These are phyloP conservation scores for Phalaenopsis aphrodite DNA, from an alignment of 106 monocot genomes.

Conservation along the genomic window DNA sequence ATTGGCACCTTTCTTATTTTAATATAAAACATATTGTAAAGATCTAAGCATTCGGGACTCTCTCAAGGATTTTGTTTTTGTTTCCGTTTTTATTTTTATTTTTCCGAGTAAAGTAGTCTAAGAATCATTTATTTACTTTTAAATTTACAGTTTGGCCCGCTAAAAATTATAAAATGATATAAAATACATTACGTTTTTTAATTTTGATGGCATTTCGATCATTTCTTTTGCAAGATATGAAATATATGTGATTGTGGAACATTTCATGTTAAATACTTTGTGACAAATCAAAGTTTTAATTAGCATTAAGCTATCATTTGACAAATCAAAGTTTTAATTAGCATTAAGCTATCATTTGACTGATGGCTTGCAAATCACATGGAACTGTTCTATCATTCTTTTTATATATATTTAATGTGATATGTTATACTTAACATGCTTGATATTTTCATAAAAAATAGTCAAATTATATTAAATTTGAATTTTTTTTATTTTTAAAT, in stretches of 20 bases:
- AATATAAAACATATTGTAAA: too few species aligned
- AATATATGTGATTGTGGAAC: not conserved
- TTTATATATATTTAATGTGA: too few species aligned
- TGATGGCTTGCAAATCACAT: too few species aligned
- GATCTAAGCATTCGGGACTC: not conserved
- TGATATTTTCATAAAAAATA: not conserved
- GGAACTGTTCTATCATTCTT: too few species aligned
- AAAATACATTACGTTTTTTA: not conserved
- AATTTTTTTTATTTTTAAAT: too few species aligned
- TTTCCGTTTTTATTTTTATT: not conserved
- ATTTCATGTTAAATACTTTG: not conserved
- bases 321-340: not conserved
- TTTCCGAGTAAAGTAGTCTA: not conserved
- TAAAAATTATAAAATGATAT: not conserved
- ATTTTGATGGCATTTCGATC: not conserved
- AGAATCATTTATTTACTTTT: not conserved
- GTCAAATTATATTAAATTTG: too few species aligned
- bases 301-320: not conserved
- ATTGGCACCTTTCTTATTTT: too few species aligned
- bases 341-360: not conserved
- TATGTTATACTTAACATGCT: not conserved
- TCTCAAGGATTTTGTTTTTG: not conserved
- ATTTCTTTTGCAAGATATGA: too few species aligned
- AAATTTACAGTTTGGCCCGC: not conserved
- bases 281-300: not conserved